phyloP scores from a whole-genome alignment of 2,329 filamentous ascomycete genomes.

The Thelonectria rubi region DNA sequence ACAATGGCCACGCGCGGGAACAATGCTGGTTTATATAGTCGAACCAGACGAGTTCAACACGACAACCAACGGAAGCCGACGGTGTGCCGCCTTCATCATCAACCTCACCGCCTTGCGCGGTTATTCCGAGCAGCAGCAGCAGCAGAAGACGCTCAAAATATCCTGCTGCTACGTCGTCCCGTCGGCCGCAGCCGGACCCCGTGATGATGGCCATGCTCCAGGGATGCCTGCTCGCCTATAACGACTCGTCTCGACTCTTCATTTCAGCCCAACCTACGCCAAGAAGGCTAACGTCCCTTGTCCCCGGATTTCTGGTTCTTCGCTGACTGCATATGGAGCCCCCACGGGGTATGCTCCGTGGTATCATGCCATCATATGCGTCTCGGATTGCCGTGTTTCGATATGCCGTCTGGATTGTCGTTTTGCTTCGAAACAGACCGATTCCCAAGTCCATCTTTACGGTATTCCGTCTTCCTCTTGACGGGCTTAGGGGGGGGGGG shows the following conservation, averaged over 20 bases:
- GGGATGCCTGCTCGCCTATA: slow-evolving; percentile 29
- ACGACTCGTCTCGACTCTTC: slow-evolving; percentile 4
- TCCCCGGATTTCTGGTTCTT: slow-evolving; percentile 14
- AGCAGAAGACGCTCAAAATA: slow-evolving; percentile 7
- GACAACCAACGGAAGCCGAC: slow-evolving; percentile 18
- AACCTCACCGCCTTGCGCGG: slow-evolving; percentile 28
- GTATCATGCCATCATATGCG: not conserved
- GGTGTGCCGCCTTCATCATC: slow-evolving; percentile 18
- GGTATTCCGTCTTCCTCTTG: not conserved
- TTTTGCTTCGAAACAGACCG: slow-evolving; percentile 6
- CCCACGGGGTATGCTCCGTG: not conserved
- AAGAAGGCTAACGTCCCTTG: slow-evolving; percentile 12
- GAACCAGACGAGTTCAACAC: slow-evolving; percentile 12
- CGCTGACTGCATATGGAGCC: slow-evolving; percentile 16
- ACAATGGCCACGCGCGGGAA: slow-evolving; percentile 12
- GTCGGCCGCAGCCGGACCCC: slow-evolving; percentile 33
- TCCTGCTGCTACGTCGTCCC: slow-evolving; percentile 24
- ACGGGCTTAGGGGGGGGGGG: not conserved
- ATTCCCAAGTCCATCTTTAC: slow-evolving; percentile 3
- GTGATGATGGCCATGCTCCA: slow-evolving; percentile 31
- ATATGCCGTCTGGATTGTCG: not conserved
- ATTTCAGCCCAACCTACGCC: slow-evolving; percentile 28
- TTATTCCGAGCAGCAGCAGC: slow-evolving; percentile 1
- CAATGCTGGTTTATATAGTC: slow-evolving; percentile 33
- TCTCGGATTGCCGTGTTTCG: not conserved